Evolutionary conservation across 2,329 filamentous ascomycete genomes (phyloP), one percentile per base, ranked within the genome.

Genomic region (Waltergamsia citrina): DNA sequence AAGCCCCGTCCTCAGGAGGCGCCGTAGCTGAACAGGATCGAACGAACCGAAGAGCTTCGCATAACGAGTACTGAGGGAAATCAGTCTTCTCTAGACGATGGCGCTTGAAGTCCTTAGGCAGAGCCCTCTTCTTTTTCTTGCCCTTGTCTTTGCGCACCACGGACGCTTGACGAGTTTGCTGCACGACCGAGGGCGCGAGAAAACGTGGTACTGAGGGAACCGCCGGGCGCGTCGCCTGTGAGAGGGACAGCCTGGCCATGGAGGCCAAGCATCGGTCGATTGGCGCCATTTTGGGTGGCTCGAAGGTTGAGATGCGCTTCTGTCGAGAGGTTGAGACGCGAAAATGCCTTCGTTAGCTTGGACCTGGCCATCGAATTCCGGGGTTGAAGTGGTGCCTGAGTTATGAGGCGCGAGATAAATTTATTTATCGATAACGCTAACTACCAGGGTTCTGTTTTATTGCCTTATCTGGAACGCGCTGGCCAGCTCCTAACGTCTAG

Each of bases 41-140:
- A n/a, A 39, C 69, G 38, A 62, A 86, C 85, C 88, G 77, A 77
- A 98, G 92, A 12, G 92, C 93, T 65, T 98, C 92, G 45, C 85
- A 82, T 21, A 98, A 69, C 1, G 86, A 75, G 51, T 82, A 94
- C 50, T 84, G 80, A 1, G 60, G 59, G 25, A 62, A 62, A 23
- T 85, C 69, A 28, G 77, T 72, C 43, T 76, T 65, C 41, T 72
- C 72, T 42, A 90, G 56, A 43, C 77, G 71, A 53, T 78, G 87
- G 21, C 76, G 71, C 42, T 73, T 75, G 41, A 73, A 75, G 9
- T 72, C 67, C 60, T 85, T 85, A 51, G 75, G 71, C 34, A 68
- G 60, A 47, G 69, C 65, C 57, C 70, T 78, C 56, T 69, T 72
- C 59, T 74, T 74, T 41, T 59, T 55, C 29, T 54, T 48, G 35